phyloP scores from a whole-genome alignment of 129 eudicot genomes.

The Erigeron canadensis region DNA sequence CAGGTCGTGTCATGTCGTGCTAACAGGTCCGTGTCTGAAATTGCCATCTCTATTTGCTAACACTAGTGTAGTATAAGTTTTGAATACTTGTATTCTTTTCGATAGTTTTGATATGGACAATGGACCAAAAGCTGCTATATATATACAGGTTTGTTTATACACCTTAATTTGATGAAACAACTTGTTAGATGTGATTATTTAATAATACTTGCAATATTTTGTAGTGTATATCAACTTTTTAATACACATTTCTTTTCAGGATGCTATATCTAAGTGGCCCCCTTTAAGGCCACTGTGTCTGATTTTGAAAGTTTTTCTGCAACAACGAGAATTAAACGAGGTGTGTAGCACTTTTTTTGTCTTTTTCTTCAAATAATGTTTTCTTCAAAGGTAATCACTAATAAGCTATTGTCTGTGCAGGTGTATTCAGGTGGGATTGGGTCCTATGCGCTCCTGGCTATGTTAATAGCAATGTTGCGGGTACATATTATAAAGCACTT shows the following conservation, averaged over 20 bases:
- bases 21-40: too few relatives aligned
- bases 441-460: conserved; percentile 86
- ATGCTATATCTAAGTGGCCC: conserved; percentile 76
- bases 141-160: conserved; percentile 57
- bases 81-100: conserved; percentile 18
- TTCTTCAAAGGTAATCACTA: neutral
- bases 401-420: conserved; percentile 30
- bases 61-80: neutral
- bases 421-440: conserved; percentile 97
- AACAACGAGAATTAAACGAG: conserved; percentile 90
- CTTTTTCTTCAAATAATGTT: conserved; percentile 1
- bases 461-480: conserved; percentile 95
- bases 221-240: neutral
- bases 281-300: conserved; percentile 83
- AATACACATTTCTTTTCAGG: conserved; percentile 35
- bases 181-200: too few relatives aligned
- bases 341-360: conserved; percentile 34
- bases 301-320: conserved; percentile 84
- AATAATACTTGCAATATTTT: too few relatives aligned
- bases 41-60: too few relatives aligned
- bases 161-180: neutral
- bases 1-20: too few relatives aligned
- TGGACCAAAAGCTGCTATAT: conserved; percentile 96
- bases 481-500: conserved; percentile 47
- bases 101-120: conserved; percentile 87